Base-by-base conservation (phyloP, 2,329 filamentous ascomycete species). In the Ophiocordyceps robertsii region DNA sequence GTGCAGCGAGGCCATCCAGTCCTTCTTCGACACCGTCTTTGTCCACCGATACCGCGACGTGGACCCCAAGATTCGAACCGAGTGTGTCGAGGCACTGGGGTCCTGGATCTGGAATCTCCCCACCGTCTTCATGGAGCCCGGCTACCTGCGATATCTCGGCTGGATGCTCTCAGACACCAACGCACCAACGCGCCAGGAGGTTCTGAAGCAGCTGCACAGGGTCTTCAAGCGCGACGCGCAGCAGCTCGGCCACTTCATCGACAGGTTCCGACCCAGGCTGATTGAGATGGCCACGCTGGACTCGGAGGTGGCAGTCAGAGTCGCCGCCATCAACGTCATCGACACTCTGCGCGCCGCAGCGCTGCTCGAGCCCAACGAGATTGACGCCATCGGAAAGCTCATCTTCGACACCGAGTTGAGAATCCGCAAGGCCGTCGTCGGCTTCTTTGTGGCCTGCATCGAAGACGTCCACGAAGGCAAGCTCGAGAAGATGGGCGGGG, bases 21-120 rank as follows among this genome's bases (percentile, higher is more conserved):
- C 93, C 50, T 86, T 88, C 53, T 94, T 96, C 56, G 84, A 95
- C 51, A 84, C 85, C 2, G 81, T 96, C 38, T 98, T 95, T 57
- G 83, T 95, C 29, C 90, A 98, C 62, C 81, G 92, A 39, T 98
- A 96, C 61, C 84, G 92, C 47, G 92, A 98, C 57, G 78, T 95
- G 29, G 92, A 98, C 55, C 78, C 86, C 7, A 84, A 78, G 53
- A 94, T 98, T 50, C 78, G 92, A 42, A 79, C 82, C 1, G 90
- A 95, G 55, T 95, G 90, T 56, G 81, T 94, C 21, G 79, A 84
- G 48, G 86, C 87, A 13, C 70, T 98, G 9, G 88, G 89, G 27
- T 75, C 80, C 35, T 98, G 92, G 92, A 93, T 96, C 51, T 75
- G 80, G 57, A 76, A 76, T 11, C 77, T 95, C 41, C 86, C 89